Evolutionary conservation across 495 filamentous ascomycete species (phyloP), one percentile per base, ranked within the genome.

Genomic region (Tuber borchii): DNA sequence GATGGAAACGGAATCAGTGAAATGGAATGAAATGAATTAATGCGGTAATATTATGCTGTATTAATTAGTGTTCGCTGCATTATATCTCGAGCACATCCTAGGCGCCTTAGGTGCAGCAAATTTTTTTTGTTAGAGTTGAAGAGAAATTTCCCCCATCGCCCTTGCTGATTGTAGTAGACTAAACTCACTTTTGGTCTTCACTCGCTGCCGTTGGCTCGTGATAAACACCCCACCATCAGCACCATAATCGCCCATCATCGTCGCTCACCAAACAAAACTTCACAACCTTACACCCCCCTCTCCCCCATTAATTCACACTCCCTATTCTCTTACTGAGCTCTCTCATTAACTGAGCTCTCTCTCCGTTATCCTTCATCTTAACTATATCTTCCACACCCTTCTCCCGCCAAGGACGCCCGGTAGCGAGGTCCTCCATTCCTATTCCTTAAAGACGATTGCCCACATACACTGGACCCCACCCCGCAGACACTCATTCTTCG

Each of bases 81-180:
- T 31, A n/a, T 31, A 48, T 37, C 46, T 43, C 42, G 39, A 19
- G 46, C 20, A n/a, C 26, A 65, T 65, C 56, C 26, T 65, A 3
- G 56, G n/a, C n/a, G 26, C 56, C 56, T 61, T n/a, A 61, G 56
- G 56, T 65, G 56, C 56, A 65, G 56, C 56, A 65, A 65, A 65
- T 31, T 31, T 34, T 34, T 65, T 56, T 34, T 34, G 56, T 61
- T 26, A 31, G 56, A 31, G 12, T 31, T 16, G 26, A 61, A 61
- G 1, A 61, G 0, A n/a, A n/a, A 9, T 56, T 31, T 17, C 56
- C 56, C n/a, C 56, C n/a, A 12, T 31, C 26, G 56, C 16, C 56
- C 56, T 31, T 65, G 26, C 34, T 65, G 56, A 65, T 4, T 7
- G 26, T 17, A 37, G 34, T 37, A 37, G 34, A 37, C 34, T 37